A percentile compares a stretch with the other conserved stretches of the same genome.
Conservation (phyloP, 306 rosid species). For the Vigna nakashimae region DNA sequence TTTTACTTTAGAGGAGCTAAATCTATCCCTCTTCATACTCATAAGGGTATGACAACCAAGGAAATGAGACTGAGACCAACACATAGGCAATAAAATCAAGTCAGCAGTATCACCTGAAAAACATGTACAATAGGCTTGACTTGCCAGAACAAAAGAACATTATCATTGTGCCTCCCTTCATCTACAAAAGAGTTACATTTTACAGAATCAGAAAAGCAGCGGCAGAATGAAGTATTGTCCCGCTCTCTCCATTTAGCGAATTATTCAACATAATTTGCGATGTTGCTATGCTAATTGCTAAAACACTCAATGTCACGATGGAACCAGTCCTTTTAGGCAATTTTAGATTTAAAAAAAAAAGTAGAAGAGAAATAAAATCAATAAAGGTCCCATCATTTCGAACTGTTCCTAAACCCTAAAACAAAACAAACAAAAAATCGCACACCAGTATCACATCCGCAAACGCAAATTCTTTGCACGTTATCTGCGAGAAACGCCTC, state of each 20-base stretch:
- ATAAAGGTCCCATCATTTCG: not conserved
- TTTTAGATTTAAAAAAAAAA: not conserved
- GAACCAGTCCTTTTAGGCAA: not conserved
- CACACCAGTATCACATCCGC: slow-evolving; percentile 70
- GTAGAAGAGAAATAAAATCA: not conserved
- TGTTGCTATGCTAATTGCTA: not conserved
- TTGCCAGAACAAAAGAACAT: slow-evolving; percentile 96
- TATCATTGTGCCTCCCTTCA: slow-evolving; percentile 72
- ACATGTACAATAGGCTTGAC: slow-evolving; percentile 92
- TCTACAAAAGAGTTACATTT: slow-evolving; percentile 52
- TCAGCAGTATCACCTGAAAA: slow-evolving; percentile 74
- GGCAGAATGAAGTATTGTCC: not conserved
- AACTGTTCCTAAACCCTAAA: not conserved
- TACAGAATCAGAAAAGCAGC: slow-evolving; percentile 28
- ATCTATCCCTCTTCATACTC: not conserved
- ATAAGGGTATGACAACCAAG: slow-evolving; percentile 3
- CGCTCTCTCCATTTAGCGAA: not conserved
- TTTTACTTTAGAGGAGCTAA: not conserved
- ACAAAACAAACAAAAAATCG: not conserved
- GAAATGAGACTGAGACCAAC: slow-evolving; percentile 11
- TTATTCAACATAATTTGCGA: not conserved
- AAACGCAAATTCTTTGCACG: slow-evolving; percentile 76
- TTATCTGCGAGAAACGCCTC: slow-evolving; percentile 75
- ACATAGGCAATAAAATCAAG: slow-evolving; percentile 12
- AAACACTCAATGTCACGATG: not conserved